Evolutionary conservation across 768 basidiomycete species (phyloP).

Genomic region (Mycena epipterygia): DNA sequence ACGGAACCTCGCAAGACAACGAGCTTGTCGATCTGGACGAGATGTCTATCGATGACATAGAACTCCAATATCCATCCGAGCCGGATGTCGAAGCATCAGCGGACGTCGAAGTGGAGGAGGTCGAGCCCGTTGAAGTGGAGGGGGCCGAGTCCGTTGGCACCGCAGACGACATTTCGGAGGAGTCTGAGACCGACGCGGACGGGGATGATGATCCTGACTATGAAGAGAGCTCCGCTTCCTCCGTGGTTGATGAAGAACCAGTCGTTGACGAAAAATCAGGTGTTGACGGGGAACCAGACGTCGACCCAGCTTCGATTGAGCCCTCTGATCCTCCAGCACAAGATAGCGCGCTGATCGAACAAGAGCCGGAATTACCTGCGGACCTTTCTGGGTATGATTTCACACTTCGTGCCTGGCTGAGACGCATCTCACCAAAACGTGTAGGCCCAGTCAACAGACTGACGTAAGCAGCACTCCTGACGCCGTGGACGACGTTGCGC

Average conservation of each 20-base stretch:
- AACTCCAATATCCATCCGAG: constrained; percentile 9
- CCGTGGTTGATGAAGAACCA: not conserved
- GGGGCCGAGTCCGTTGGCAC: not conserved
- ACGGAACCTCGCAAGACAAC: constrained; percentile 14
- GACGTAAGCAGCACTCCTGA: not conserved
- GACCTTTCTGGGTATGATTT: not conserved
- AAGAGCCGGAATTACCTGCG: not conserved
- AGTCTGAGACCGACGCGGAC: constrained; percentile 50
- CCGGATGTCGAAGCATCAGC: not conserved
- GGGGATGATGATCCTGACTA: constrained; percentile 54
- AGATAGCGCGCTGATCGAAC: not conserved
- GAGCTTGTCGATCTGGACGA: not conserved
- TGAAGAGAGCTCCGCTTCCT: constrained; percentile 27
- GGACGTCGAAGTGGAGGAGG: not conserved
- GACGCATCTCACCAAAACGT: too few relatives aligned
- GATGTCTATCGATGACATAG: constrained; percentile 15
- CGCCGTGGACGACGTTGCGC: not conserved
- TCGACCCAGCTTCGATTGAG: not conserved
- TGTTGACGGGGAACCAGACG: not conserved
- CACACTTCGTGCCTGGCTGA: not conserved
- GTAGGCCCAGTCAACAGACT: constrained; percentile 2
- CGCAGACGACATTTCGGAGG: constrained; percentile 23
- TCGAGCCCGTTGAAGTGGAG: not conserved
- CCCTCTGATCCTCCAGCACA: not conserved
- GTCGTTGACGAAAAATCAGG: not conserved